Evolutionary conservation across 1,284 basidiomycete genomes (phyloP).

Genomic region (Stereum hirsutum): DNA sequence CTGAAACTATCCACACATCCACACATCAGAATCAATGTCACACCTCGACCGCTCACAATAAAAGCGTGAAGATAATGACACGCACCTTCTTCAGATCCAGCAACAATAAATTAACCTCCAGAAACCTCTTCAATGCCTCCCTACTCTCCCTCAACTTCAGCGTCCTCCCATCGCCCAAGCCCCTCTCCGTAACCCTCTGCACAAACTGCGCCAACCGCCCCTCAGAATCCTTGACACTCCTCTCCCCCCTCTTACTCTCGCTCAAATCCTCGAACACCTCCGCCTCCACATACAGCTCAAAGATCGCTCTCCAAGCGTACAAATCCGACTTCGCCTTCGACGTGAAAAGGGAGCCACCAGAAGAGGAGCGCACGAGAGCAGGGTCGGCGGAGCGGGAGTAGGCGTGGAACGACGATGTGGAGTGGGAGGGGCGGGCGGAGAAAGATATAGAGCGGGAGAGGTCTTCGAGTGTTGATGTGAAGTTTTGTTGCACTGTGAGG

Average conservation of each 20-base stretch:
- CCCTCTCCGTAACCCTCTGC: slow-evolving; percentile 52
- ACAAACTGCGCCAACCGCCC: slow-evolving; percentile 64
- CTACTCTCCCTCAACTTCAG: slow-evolving; percentile 58
- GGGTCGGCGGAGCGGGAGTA: slow-evolving; percentile 36
- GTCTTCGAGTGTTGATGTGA: slow-evolving; percentile 48
- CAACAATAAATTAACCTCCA: slow-evolving; percentile 76
- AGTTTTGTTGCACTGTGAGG: slow-evolving; percentile 49
- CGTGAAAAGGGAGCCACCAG: slow-evolving; percentile 7
- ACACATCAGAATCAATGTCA: not conserved
- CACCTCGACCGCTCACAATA: not conserved
- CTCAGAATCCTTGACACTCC: slow-evolving; percentile 69
- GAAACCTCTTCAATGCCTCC: slow-evolving; percentile 69
- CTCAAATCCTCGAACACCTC: slow-evolving; percentile 80
- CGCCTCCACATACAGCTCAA: slow-evolving; percentile 79
- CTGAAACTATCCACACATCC: slow-evolving; percentile 55
- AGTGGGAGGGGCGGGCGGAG: slow-evolving; percentile 51
- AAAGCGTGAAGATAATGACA: slow-evolving; percentile 4
- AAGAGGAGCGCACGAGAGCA: slow-evolving; percentile 22
- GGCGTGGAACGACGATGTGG: slow-evolving; percentile 33
- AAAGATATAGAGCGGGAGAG: slow-evolving; percentile 56
- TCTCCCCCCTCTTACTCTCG: slow-evolving; percentile 73
- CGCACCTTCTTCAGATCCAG: slow-evolving; percentile 78
- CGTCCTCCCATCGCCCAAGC: slow-evolving; percentile 47
- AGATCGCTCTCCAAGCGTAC: slow-evolving; percentile 91
- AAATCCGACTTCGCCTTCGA: slow-evolving; percentile 50